Percentiles rank a stretch among this genome's conserved stretches.
Evolutionary conservation across 306 rosid genomes (phyloP).

Genomic region (Rosa chinensis): DNA sequence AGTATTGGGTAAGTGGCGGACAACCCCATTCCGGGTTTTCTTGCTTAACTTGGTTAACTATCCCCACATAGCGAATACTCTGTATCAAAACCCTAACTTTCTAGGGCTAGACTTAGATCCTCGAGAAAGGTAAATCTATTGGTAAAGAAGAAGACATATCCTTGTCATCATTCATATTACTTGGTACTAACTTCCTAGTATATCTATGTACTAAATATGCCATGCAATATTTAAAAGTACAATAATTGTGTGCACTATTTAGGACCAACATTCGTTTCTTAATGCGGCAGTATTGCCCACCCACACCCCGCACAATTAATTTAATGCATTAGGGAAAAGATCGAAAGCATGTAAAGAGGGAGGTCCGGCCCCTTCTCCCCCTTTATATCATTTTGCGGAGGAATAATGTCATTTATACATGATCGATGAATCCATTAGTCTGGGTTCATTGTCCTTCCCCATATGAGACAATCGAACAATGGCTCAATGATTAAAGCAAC

Average conservation of each 20-base stretch:
- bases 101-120: background rate
- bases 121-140: constrained; percentile 15
- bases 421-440: background rate
- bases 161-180: background rate
- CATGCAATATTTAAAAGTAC: background rate
- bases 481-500: background rate
- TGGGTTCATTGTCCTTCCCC: constrained; percentile 6
- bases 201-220: background rate
- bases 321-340: background rate
- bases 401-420: background rate
- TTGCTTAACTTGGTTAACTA: constrained; percentile 27
- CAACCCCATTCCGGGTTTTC: constrained; percentile 77
- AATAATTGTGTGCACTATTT: background rate
- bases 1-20: constrained; percentile 28
- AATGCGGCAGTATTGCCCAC: background rate
- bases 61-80: background rate
- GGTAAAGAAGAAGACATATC: constrained; percentile 21
- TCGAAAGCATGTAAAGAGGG: background rate
- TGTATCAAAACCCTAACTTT: background rate
- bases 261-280: background rate
- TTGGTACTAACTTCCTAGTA: background rate
- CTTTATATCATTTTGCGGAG: background rate
- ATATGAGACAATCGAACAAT: background rate
- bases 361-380: background rate
- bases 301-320: background rate